Evolutionary conservation across 176 grass and related monocot genomes (phyloP), one percentile per base, ranked within the genome.

Genomic region (Rhynchospora tenuis): DNA sequence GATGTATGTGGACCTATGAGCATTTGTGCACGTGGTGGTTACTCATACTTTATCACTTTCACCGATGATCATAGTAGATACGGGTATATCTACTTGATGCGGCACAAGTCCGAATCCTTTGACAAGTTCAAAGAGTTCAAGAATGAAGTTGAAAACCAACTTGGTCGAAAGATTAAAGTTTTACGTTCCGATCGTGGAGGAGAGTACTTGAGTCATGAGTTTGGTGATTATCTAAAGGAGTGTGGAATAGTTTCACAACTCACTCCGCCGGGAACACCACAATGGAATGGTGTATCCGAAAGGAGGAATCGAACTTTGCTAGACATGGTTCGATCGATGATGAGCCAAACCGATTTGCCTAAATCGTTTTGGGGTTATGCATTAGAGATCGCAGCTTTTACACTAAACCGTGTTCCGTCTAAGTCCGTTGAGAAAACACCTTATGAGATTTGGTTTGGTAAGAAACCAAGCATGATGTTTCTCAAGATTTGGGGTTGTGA

Each of bases 271-370:
- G 62, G 62, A 13, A 66, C 62, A 66, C 62, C 62, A 23, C 62
- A 66, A 66, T 66, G 62, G 62, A 66, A 66, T 66, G 62, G 62
- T 66, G 62, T 66, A 66, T 66, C n/a, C 17, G 62, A 66, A 14
- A 66, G 62, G 17, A 66, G 62, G 17, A 66, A 66, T 66, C n/a
- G 62, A 9, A 66, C 62, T 13, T 66, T 66, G 62, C 62, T 66
- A 1, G 62, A 28, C 13, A 66, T 66, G 62, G 62, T 66, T 66
- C 62, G 62, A 66, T 66, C 27, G 20, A 66, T 66, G 62, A 66
- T 66, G 62, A 13, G 62, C 13, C 62, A 66, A 66, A 6, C 62
- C 7, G 13, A 66, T 8, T 66, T 66, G 62, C 62, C 13, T 66
- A 20, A 6, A 1, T 66, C 7, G 3, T 66, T 66, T 66, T 50